phyloP scores from a whole-genome alignment of 202 grass and related monocot species.

The Brachypodium distachyon region DNA sequence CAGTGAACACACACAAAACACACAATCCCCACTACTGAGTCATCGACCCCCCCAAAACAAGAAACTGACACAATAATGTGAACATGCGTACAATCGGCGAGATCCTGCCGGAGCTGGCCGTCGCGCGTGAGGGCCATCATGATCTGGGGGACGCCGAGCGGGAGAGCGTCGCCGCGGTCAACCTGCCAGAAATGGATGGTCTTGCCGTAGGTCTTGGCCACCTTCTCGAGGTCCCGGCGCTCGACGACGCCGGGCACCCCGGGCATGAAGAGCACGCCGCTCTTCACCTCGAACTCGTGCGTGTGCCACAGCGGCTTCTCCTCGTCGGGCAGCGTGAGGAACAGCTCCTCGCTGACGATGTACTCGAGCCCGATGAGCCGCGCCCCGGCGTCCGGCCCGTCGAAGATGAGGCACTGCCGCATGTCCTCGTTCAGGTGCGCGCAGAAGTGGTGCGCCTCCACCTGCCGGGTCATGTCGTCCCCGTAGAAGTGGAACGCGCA shows the following conservation, averaged over 20 bases:
- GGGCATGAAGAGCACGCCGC: slow-evolving; percentile 67
- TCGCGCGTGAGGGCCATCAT: slow-evolving; percentile 80
- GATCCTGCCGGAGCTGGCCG: slow-evolving; percentile 48
- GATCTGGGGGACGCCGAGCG: slow-evolving; percentile 60
- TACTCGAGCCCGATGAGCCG: slow-evolving; percentile 85
- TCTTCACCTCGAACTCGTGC: slow-evolving; percentile 85
- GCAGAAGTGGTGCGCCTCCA: slow-evolving; percentile 93
- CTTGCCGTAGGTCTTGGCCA: slow-evolving; percentile 76
- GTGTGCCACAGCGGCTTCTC: slow-evolving; percentile 93
- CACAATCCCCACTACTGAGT: neutral
- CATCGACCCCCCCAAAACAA: too few species aligned
- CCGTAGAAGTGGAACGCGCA: slow-evolving; percentile 96
- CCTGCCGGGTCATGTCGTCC: slow-evolving; percentile 75
- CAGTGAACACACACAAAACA: neutral
- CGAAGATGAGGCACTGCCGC: slow-evolving; percentile 83
- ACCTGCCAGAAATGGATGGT: slow-evolving; percentile 92
- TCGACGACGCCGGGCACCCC: slow-evolving; percentile 46
- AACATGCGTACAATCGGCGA: slow-evolving; percentile 27
- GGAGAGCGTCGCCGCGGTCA: slow-evolving; percentile 61
- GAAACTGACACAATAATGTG: neutral
- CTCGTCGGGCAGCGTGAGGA: slow-evolving; percentile 66
- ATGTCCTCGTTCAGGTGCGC: slow-evolving; percentile 73
- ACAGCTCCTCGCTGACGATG: slow-evolving; percentile 44
- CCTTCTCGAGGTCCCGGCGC: slow-evolving; percentile 48
- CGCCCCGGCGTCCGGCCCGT: slow-evolving; percentile 42